A percentile compares a stretch with the other conserved stretches of the same genome.
These are phyloP conservation scores for Wickerhamiella vanderwaltii DNA, from an alignment of 805 yeast genomes.

Conservation along the genomic window DNA sequence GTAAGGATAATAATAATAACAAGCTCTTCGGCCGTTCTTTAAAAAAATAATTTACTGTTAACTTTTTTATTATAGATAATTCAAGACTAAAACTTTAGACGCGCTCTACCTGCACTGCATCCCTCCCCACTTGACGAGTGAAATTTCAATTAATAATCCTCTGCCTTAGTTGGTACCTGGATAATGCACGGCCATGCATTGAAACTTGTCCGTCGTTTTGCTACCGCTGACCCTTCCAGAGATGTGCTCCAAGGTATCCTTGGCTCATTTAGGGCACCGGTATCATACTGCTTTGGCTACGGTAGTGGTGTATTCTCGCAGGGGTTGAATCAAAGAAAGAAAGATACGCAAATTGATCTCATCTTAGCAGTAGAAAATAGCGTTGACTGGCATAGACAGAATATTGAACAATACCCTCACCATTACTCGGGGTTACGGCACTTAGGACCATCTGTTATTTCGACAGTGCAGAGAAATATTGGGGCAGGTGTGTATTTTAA, in stretches of 20 bases:
- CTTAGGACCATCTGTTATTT: constrained; percentile 48
- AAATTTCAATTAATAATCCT: neutral
- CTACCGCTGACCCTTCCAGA: constrained; percentile 1
- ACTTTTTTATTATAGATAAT: too few species aligned
- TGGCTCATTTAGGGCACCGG: constrained; percentile 54
- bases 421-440: constrained; percentile 65
- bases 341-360: constrained; percentile 60
- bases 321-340: constrained; percentile 33
- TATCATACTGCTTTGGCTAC: constrained; percentile 76
- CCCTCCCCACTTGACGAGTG: neutral
- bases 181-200: neutral
- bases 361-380: constrained; percentile 72
- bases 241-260: constrained; percentile 35
- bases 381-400: constrained; percentile 61
- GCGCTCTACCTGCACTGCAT: too few species aligned
- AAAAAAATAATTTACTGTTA: too few species aligned
- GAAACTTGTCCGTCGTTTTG: neutral
- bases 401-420: constrained; percentile 49
- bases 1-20: too few species aligned
- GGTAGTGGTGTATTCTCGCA: constrained; percentile 91
- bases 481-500: constrained; percentile 94
- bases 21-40: too few species aligned
- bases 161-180: neutral
- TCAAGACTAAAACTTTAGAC: too few species aligned
- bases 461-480: constrained; percentile 41